Evolutionary conservation across 2,329 filamentous ascomycete genomes (phyloP), one percentile per base, ranked within the genome.

Genomic region (Fusarium sulawesiense): DNA sequence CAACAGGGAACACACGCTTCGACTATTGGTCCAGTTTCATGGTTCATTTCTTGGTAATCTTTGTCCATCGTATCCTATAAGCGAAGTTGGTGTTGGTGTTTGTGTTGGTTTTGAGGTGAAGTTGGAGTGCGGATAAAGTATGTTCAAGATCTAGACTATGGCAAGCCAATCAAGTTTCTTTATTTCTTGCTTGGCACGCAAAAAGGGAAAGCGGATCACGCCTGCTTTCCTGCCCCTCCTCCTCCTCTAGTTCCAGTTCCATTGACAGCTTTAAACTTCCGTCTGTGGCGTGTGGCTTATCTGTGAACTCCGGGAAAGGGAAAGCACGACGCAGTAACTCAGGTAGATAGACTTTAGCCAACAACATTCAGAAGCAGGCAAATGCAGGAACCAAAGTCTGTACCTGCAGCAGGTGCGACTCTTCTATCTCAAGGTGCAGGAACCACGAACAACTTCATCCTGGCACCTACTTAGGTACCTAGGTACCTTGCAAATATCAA

Each of bases 141-240:
- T 40, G 16, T 7, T 46, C 34, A 47, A 25, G 23, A 66, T 51
- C 21, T 44, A 54, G 68, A 48, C 40, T 72, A 66, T 55, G 13
- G 4, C 2, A 1, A 11, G 8, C 69, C 65, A 72, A 72, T 47
- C 16, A 42, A 18, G n/a, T 30, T 18, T 13, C 11, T 18, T n/a
- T 7, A 56, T 65, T 32, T 42, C 16, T 21, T 44, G 25, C 41
- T 57, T 40, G 57, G 32, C 27, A 56, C 46, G 54, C 66, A 68
- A 71, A 65, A 58, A 54, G 49, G 70, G 69, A 29, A 72, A 59
- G 70, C 42, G 59, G 61, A 47, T 44, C 55, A 40, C 25, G 47
- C 42, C 55, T 29, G 11, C 27, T 29, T 29, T 29, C 27, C 27
- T 34, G 57, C 47, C 47, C 55, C 62, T 59, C 21, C 21, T 59